Percentiles rank a stretch among this genome's conserved stretches.
Conservation (phyloP, 2,329 filamentous ascomycete species). For the Truncatella angustata region DNA sequence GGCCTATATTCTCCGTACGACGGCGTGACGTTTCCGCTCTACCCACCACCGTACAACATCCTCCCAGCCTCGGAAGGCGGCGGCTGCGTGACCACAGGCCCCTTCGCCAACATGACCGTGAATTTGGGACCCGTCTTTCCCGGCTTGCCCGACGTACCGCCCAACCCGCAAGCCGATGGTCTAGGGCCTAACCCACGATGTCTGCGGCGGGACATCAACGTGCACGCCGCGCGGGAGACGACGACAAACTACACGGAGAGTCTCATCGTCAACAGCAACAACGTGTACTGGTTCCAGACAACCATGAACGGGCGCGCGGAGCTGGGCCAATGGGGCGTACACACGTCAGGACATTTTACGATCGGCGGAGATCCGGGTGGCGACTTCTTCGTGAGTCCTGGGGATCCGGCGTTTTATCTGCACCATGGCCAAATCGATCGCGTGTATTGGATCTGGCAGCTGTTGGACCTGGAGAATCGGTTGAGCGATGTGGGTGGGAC, state of each 20-base stretch:
- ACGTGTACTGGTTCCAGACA: conserved; percentile 32
- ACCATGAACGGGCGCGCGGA: conserved; percentile 32
- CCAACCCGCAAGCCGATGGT: conserved; percentile 12
- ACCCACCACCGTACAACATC: conserved; percentile 9
- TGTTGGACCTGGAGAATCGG: conserved; percentile 12
- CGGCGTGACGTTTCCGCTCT: conserved; percentile 12
- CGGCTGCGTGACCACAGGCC: conserved; percentile 45
- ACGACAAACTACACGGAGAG: conserved; percentile 23
- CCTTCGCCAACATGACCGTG: conserved; percentile 32
- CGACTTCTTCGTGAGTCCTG: conserved; percentile 19
- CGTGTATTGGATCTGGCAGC: conserved; percentile 22
- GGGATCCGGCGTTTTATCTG: conserved; percentile 22
- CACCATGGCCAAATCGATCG: conserved; percentile 21
- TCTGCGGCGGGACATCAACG: conserved; percentile 27
- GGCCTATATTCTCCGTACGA: conserved; percentile 23
- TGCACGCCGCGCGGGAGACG: conserved; percentile 18
- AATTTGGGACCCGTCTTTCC: conserved; percentile 27
- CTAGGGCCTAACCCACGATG: conserved; percentile 34
- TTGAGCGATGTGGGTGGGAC: conserved; percentile 18
- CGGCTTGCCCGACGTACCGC: conserved; percentile 15
- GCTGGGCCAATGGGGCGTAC: conserved; percentile 23
- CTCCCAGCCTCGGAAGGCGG: conserved; percentile 45
- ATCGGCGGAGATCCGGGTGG: conserved; percentile 25
- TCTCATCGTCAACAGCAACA: conserved; percentile 15
- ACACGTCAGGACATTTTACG: conserved; percentile 26